Evolutionary conservation across 2,329 filamentous ascomycete genomes (phyloP), one percentile per base, ranked within the genome.

Genomic region (Bipolaris sorokiniana): DNA sequence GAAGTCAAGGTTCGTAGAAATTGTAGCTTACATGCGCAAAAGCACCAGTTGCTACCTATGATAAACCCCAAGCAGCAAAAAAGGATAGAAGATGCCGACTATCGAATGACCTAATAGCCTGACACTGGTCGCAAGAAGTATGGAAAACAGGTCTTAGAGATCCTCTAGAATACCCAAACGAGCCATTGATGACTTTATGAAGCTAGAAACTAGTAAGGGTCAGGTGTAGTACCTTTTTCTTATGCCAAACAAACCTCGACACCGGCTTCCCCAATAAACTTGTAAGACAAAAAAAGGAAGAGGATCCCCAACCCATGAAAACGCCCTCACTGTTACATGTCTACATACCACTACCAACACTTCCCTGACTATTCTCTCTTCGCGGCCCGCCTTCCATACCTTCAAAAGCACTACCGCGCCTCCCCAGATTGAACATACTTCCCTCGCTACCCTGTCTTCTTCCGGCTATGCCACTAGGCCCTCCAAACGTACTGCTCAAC

Each of bases 401-500:
- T 6, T 68, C 70, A 2, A 64, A 63, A 28, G 64, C 56, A 54
- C 68, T 68, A 2, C 63, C 62, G 22, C 66, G 63, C 54, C 65
- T 69, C 16, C 62, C 64, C 37, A 68, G 6, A 15, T 42, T 53
- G 16, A 44, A 63, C 64, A 65, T 65, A 33, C 66, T 71, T 11
- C 61, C 60, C 52, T 73, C 70, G 46, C 69, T 73, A 1, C 67
- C 71, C 58, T 72, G 68, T 28, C 72, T 69, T 26, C 69, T 61
- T 7, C 69, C 71, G 28, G 68, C 69, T 47, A 74, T 71, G 4
- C 68, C 66, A 50, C 68, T 68, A 15, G 60, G 40, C 7, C 46
- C 57, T 2, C 59, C 60, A 41, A 65, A 55, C 7, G 59, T 62
- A 9, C 68, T 67, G 28, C 66, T 65, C 9, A 69, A 33, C 1